Evolutionary conservation across 257 asterid genomes (phyloP), one percentile per base, ranked within the genome.

Genomic region (Jacaranda mimosifolia): DNA sequence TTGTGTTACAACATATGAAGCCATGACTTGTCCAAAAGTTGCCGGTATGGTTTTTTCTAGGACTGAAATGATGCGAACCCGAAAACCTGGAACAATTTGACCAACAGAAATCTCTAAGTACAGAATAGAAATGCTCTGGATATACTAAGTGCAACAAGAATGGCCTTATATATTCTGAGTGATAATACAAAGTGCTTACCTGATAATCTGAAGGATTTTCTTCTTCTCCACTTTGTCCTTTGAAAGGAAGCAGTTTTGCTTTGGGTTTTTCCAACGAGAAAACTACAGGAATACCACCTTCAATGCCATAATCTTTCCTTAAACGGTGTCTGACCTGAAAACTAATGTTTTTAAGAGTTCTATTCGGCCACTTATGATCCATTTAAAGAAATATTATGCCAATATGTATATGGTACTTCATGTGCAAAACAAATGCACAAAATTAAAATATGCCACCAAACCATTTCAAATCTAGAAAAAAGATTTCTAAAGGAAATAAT

Each of bases 191-290:
- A 55, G 78, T 60, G 71, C 87, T 83, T 89, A 95, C 99, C 85
- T 95, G 99, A 82, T 93, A 95, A 86, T 95, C 98, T 73, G 97
- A 93, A 83, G 99, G 99, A 81, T 90, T 91, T 82, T 91, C 99
- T 81, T 90, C 98, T 75, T 87, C 96, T 70, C 97, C 99, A 56
- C 84, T 88, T 53, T 97, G 90, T 78, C 91, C 99, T 91, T 85
- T 80, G 80, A 95, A 95, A 14, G 98, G 98, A 83, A 95, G 97
- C 78, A 95, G 85, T 83, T 95, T 95, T 39, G 91, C 96, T 84
- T 92, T 95, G 64, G 99, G 99, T 83, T 93, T 93, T 86, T 95
- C 99, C 53, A 91, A 80, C 14, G 99, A 95, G 83, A 95, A 95
- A 73, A 95, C 97, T 73, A 95, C 91, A 72, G 99, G 98, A 85